These are phyloP conservation scores for Leishmania major DNA, from an alignment of 208 protist species.

Conservation along the genomic window DNA sequence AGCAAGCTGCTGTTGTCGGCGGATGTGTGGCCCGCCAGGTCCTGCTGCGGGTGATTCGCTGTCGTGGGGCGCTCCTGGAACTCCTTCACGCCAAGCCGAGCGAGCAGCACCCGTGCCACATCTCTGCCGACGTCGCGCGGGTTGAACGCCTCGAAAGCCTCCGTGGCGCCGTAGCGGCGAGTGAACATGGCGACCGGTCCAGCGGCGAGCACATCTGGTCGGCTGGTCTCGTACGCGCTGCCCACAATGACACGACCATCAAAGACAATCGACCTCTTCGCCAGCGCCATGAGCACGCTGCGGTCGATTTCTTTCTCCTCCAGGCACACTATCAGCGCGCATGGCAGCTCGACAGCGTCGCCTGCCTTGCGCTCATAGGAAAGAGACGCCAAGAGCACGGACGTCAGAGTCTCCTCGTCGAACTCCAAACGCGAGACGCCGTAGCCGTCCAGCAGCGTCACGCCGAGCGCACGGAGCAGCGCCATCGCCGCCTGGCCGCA, in stretches of 20 bases:
- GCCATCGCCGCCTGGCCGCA: conserved; percentile 57
- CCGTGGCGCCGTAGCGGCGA: conserved; percentile 85
- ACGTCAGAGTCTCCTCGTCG: conserved; percentile 77
- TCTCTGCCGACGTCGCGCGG: conserved; percentile 82
- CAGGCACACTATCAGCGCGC: conserved; percentile 82
- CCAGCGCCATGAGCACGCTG: conserved; percentile 84
- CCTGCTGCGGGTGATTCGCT: neutral
- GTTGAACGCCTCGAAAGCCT: conserved; percentile 86
- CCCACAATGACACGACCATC: conserved; percentile 94
- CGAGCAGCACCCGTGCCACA: conserved; percentile 77
- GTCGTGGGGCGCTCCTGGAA: conserved; percentile 29
- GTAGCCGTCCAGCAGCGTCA: conserved; percentile 80
- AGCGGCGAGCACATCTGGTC: conserved; percentile 80
- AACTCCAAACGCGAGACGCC: conserved; percentile 82
- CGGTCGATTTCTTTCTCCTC: conserved; percentile 93
- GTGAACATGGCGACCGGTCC: conserved; percentile 94
- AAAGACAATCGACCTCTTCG: conserved; percentile 93
- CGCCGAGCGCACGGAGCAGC: conserved; percentile 75
- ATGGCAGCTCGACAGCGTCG: conserved; percentile 83
- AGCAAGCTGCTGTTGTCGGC: neutral
- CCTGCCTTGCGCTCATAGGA: conserved; percentile 45
- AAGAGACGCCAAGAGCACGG: conserved; percentile 68
- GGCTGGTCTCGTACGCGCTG: conserved; percentile 87
- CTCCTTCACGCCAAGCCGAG: conserved; percentile 80
- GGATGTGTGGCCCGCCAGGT: neutral